Base-by-base conservation (phyloP, 306 rosid genomes). In the Glycyrrhiza uralensis region DNA sequence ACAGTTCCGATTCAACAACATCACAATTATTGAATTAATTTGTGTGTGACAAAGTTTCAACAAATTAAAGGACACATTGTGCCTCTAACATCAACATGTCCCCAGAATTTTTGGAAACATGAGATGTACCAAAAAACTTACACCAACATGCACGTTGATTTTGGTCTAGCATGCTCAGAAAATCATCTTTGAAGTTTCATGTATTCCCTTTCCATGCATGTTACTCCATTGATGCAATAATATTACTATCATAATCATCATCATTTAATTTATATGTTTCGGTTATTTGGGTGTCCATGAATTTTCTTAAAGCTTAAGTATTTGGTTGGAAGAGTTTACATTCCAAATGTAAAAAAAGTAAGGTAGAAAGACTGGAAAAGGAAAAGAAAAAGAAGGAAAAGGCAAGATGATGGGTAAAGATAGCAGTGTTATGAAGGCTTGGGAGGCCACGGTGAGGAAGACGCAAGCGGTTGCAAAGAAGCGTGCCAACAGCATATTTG, bases 361-460 rank as follows among this genome's bases (percentile, higher is more conserved):
- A 3, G 8, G 1, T 4, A 17, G n/a, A 56, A 42, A 42, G 15
- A 7, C 9, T 9, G 5, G 4, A 8, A 4, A 47, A 7, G 18
- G 64, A 5, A 28, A 58, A 45, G 12, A 35, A 32, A 1, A 45
- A 17, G 28, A 44, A 26, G 20, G 61, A 39, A 13, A 28, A 18
- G 4, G 4, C 71, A 70, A 47, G 14, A 92, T 90, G 93, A 88
- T 74, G 9, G 73, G 85, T 73, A 86, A 58, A 81, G 97, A 90
- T 7, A 83, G 89, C 19, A 84, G 89, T 11, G 91, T 93, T 47
- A 76, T 85, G 70, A 93, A 87, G 88, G 98, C 92, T 71, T 93
- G 98, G 98, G 97, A 90, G 67, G 95, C 95, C 5, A 93, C 97
- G 0, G 80, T 93, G 58, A 84, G 89, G 18, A 90, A 82, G 66